Base-by-base conservation (phyloP, 2,329 filamentous ascomycete species). In the Cladosporium sp. region DNA sequence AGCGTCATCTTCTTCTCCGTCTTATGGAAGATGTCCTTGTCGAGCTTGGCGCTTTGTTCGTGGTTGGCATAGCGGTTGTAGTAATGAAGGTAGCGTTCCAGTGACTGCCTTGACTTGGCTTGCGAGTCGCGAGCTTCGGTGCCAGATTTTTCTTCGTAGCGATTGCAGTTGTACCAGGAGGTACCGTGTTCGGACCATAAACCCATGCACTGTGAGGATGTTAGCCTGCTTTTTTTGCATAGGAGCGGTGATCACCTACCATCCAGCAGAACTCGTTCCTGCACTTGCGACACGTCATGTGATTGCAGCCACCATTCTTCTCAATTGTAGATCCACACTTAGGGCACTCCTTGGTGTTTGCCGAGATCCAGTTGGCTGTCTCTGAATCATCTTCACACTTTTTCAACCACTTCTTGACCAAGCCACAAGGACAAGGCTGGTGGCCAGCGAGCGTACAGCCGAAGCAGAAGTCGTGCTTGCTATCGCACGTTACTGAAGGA, bases 1-100 rank as follows among this genome's bases (percentile, higher is more conserved):
- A 93, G 87, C 25, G 92, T 87, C 93, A 98, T 98, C 78, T 98
- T 98, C 79, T 92, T 95, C 71, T 98, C 92, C 0, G 93, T 97
- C 78, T 96, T 96, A 43, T 86, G 77, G 59, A 90, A 95, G 46
- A 97, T 86, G 68, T 98, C 93, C 72, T 91, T 96, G 70, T 98
- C 93, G 15, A 98, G 79, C 59, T 92, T 92, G 7, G 93, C 93
- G 1, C 91, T 96, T 69, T 97, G 93, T 69, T 98, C 93, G 72
- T 98, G 93, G 71, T 98, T 98, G 56, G 93, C 92, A 64, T 97
- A 98, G 42, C 93, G 87, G 66, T 98, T 98, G 75, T 98, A 98
- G 74, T 98, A 98, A 68, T 98, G 91, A 7, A 98, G 75, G 57
- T 98, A 98, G n/a, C 93, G 83, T 69, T 98, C 92, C 13, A 98